Evolutionary conservation across 2,329 filamentous ascomycete genomes (phyloP), one percentile per base, ranked within the genome.

Genomic region (Mycosphaerella sp.): DNA sequence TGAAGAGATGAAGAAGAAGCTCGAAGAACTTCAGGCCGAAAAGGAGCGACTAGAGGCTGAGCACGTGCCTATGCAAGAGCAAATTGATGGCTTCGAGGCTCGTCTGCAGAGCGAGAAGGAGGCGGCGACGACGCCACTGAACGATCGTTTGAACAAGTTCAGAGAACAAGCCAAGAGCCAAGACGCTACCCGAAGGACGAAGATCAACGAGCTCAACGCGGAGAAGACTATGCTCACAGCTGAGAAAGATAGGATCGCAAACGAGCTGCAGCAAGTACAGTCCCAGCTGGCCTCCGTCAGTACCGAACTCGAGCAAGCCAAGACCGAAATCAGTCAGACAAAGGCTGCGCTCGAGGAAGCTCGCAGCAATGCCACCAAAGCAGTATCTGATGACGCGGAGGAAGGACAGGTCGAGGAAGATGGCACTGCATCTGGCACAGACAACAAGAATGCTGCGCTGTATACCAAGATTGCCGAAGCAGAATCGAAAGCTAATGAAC

Each of bases 1-100:
- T 66, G 91, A 97, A 62, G 84, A 86, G 53, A 78, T 98, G 52
- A 95, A 93, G 73, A 82, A 86, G 64, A 84, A 84, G 53, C 80
- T 96, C 47, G 73, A 81, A 13, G 66, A 66, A 18, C 59, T 75
- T 40, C 64, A 78, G 48, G 67, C 69, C 4, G 83, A 89, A 60
- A 73, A 72, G 42, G 73, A 74, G 50, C 58, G 65, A 55, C 72
- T 87, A 9, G 72, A 79, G 44, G 68, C 73, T 2, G 75, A 75
- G 61, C 76, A 72, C 59, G 72, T 71, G 49, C 63, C 68, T 13
- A 64, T 81, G n/a, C 72, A 79, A 56, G 70, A 75, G 32, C 71
- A 81, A 56, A 63, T 75, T 27, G 70, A 74, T 36, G 66, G 66
- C 6, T 69, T 78, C 48, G 72, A 76, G 2, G 74, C 73, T 37